Conservation (phyloP, 768 basidiomycete genomes). For the Dentipellis sp. region DNA sequence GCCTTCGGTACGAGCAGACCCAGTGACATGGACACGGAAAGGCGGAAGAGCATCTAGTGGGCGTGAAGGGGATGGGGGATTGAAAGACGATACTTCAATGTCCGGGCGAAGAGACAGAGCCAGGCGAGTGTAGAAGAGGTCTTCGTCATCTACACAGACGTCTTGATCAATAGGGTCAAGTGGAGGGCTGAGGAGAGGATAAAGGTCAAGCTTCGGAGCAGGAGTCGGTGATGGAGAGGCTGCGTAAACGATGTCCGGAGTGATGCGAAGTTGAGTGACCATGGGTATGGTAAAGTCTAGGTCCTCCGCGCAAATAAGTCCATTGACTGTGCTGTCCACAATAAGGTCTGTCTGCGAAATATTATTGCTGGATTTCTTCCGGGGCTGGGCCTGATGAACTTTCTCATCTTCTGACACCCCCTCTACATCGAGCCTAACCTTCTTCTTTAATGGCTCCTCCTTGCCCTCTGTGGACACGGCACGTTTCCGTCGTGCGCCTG, state of each 20-base stretch:
- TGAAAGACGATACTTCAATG: conserved; percentile 17
- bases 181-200: conserved; percentile 36
- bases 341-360: conserved; percentile 19
- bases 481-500: conserved; percentile 16
- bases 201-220: conserved; percentile 23
- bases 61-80: conserved; percentile 19
- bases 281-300: conserved; percentile 40
- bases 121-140: conserved; percentile 69
- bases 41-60: conserved; percentile 35
- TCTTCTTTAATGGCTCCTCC: conserved; percentile 39
- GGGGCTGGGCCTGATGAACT: conserved; percentile 15
- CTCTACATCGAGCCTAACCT: conserved; percentile 15
- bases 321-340: conserved; percentile 25
- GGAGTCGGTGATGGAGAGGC: conserved; percentile 45
- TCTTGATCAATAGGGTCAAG: conserved; percentile 43
- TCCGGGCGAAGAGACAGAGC: conserved; percentile 34
- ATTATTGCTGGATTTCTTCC: conserved; percentile 35
- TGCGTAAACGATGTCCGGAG: conserved; percentile 34
- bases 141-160: conserved; percentile 81
- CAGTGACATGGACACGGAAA: conserved; percentile 73
- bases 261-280: conserved; percentile 41
- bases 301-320: conserved; percentile 43
- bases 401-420: conserved; percentile 11
- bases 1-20: conserved; percentile 88
- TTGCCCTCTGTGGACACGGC: conserved; percentile 19